phyloP scores from a whole-genome alignment of 192 early-diverging fungal species.

The Podila epigama region DNA sequence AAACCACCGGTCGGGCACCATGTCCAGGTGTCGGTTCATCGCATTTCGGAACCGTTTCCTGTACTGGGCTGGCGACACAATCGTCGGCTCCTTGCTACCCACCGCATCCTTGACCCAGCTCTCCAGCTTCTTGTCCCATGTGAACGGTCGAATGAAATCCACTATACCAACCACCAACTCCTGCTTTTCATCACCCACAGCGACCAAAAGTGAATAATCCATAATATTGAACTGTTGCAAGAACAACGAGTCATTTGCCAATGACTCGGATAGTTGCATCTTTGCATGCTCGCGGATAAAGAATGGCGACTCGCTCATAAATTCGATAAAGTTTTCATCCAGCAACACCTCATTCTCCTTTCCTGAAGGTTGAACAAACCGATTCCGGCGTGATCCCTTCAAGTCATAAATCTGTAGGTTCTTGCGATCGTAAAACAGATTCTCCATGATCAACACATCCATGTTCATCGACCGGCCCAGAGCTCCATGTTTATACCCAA shows the following conservation, averaged over 20 bases:
- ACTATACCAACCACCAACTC: conserved; percentile 98
- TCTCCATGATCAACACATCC: conserved; percentile 96
- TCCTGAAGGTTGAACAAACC: conserved; percentile 89
- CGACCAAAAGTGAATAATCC: conserved; percentile 97
- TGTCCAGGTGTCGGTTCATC: conserved; percentile 80
- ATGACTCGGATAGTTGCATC: conserved; percentile 78
- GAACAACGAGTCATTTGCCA: conserved; percentile 96
- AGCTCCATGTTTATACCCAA: conserved; percentile 86
- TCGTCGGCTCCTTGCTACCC: conserved; percentile 91
- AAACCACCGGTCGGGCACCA: conserved; percentile 47
- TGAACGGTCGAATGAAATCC: conserved; percentile 98
- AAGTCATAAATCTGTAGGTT: conserved; percentile 82
- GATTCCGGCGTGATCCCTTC: conserved; percentile 94
- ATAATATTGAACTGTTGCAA: conserved; percentile 94
- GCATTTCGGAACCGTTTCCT: conserved; percentile 91
- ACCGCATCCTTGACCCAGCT: conserved; percentile 98
- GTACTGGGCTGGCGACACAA: conserved; percentile 95
- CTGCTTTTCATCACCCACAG: conserved; percentile 84
- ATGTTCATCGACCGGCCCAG: conserved; percentile 85
- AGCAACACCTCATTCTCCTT: conserved; percentile 85
- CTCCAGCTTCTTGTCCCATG: conserved; percentile 99
- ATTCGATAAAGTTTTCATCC: conserved; percentile 94
- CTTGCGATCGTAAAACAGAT: conserved; percentile 88
- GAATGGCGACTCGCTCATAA: conserved; percentile 86
- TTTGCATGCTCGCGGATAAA: conserved; percentile 94